Base-by-base conservation (phyloP, 176 grass and related monocot species). In the Typha latifolia region DNA sequence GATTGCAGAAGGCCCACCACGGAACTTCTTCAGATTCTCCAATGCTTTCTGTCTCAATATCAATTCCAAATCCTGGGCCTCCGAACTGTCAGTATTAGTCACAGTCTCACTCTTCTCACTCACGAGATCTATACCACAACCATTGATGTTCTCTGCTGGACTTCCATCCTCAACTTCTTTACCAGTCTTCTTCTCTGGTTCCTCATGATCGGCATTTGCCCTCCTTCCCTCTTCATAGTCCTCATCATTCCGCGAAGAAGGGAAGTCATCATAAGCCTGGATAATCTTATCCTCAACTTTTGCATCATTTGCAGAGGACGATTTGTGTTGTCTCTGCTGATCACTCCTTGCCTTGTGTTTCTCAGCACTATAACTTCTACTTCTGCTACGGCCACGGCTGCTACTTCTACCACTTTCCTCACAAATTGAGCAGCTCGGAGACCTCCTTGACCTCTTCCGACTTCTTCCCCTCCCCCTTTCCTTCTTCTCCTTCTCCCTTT, bases 11-110 rank as follows among this genome's bases (percentile, higher is more conserved):
- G 55, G 12, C 0, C 52, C 62, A 63, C 72, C 74, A 48, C 81
- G 85, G 66, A 93, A 90, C 50, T 90, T 99, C 15, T 63, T 85
- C 68, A 99, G 92, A 57, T 99, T 99, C 63, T 81, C 86, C 18
- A 99, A 84, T 64, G 94, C 94, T 67, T 90, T 93, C 69, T 93
- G 79, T 68, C 94, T 83, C 62, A 99, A 78, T 68, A 85, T 74
- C 61, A 92, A 55, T 77, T 99, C 94, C n/a, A 85, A 65, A 74
- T 86, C 86, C 70, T 85, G 70, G 19, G 73, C 72, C 12, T 62
- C 74, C 16, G 72, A 69, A 69, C 69, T 81, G 67, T 68, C 62
- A 14, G 32, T 26, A 77, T 21, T 49, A 64, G 61, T 70, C 69
- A 67, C 24, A 0, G 69, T 57, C 32, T 81, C 77, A 26, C 24